Evolutionary conservation across 352 stramenopile species (phyloP).

Genomic region (Globisporangium okanoganense): DNA sequence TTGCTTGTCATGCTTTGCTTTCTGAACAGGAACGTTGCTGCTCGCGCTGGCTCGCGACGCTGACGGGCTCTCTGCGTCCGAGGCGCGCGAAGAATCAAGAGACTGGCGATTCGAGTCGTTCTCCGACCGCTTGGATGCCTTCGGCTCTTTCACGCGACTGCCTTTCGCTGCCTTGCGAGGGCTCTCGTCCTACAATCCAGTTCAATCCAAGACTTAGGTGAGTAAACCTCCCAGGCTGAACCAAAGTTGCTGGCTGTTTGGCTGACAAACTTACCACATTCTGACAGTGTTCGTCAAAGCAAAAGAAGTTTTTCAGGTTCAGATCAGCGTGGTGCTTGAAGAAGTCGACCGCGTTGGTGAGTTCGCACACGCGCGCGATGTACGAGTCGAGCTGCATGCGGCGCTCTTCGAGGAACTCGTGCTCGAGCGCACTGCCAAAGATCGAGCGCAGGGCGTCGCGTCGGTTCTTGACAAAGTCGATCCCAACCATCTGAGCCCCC

Average conservation of each 20-base stretch:
- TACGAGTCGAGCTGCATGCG: conserved; percentile 55
- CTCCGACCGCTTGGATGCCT: conserved; percentile 12
- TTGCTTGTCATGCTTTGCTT: background rate
- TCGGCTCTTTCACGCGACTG: conserved; percentile 15
- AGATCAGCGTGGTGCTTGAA: conserved; percentile 48
- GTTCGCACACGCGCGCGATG: conserved; percentile 37
- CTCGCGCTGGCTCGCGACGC: conserved; percentile 14
- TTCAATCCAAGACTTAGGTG: background rate
- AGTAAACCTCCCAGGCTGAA: background rate
- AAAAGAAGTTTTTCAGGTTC: conserved; percentile 53
- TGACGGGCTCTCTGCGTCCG: background rate
- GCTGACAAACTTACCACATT: conserved; percentile 36
- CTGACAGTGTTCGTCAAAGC: conserved; percentile 61
- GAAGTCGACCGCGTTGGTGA: conserved; percentile 42
- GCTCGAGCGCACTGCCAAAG: conserved; percentile 42
- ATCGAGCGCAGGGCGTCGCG: conserved; percentile 47
- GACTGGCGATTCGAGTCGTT: conserved; percentile 18
- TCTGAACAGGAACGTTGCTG: conserved; percentile 5
- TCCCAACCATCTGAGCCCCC: conserved; percentile 33
- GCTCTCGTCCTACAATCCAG: conserved; percentile 22
- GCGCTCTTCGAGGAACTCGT: conserved; percentile 57
- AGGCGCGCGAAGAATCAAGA: background rate
- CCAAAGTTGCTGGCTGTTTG: background rate
- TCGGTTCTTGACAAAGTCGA: conserved; percentile 54
- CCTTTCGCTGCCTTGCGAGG: conserved; percentile 23